Conservation (phyloP, 306 rosid species). For the Abrus precatorius region DNA sequence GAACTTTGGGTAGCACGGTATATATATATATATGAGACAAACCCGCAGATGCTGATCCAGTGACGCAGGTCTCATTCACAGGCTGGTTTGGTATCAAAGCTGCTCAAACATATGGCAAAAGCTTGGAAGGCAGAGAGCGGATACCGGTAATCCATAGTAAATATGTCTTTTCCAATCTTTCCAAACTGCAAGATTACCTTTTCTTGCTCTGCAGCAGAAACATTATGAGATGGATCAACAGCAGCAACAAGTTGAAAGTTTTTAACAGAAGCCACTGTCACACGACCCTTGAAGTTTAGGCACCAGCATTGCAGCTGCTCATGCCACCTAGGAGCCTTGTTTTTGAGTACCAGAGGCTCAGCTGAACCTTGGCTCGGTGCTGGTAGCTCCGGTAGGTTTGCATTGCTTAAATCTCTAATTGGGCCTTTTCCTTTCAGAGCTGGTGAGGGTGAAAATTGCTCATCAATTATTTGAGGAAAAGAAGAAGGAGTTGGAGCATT, state of each 20-base stretch:
- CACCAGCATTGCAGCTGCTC: constrained; percentile 96
- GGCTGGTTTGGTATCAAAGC: constrained; percentile 91
- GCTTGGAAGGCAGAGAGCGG: constrained; percentile 96
- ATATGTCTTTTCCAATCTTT: constrained; percentile 86
- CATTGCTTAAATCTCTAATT: constrained; percentile 48
- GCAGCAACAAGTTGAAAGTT: constrained; percentile 90
- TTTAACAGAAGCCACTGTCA: constrained; percentile 90
- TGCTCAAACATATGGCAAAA: constrained; percentile 86
- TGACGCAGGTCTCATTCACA: constrained; percentile 67
- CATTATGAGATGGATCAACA: constrained; percentile 70
- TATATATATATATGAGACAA: constrained; percentile 22
- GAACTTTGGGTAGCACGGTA: constrained; percentile 44
- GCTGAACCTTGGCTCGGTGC: constrained; percentile 43
- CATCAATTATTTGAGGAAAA: constrained; percentile 52
- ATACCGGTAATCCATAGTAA: constrained; percentile 91
- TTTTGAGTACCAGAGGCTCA: constrained; percentile 72
- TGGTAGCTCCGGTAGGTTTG: constrained; percentile 43
- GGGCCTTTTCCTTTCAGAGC: constrained; percentile 60
- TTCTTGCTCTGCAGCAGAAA: constrained; percentile 76
- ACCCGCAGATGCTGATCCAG: constrained; percentile 39
- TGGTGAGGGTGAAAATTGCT: constrained; percentile 53
- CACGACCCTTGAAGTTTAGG: constrained; percentile 88
- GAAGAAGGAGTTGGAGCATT: constrained; percentile 73
- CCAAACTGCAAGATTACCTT: constrained; percentile 87
- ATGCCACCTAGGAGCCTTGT: constrained; percentile 93